Evolutionary conservation across 257 asterid species (phyloP).

Genomic region (Ilex aquifolium): DNA sequence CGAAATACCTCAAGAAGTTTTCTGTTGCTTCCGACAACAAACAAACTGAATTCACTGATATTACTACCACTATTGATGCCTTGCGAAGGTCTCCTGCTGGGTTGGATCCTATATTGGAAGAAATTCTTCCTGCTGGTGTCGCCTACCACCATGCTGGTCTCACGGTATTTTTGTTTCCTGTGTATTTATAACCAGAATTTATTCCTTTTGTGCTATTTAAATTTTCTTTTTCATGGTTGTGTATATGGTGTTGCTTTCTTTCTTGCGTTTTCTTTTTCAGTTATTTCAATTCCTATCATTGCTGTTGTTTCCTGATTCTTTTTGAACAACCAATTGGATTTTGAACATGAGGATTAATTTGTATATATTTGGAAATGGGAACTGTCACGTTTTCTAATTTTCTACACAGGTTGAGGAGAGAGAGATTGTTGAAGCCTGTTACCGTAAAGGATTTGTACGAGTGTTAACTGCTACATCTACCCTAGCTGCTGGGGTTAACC

Average conservation of each 20-base stretch:
- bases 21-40: constrained; percentile 38
- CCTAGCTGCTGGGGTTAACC: constrained; percentile 97
- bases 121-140: constrained; percentile 92
- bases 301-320: constrained; percentile 1
- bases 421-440: constrained; percentile 92
- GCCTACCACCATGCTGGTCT: constrained; percentile 99
- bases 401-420: constrained; percentile 81
- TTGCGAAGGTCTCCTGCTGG: constrained; percentile 93
- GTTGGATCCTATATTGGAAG: constrained; percentile 84
- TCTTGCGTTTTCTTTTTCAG: neutral
- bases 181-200: neutral
- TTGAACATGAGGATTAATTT: neutral
- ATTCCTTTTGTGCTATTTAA: neutral
- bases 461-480: constrained; percentile 99
- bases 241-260: too few relatives aligned
- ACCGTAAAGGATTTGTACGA: constrained; percentile 95
- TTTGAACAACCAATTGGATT: neutral
- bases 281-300: neutral
- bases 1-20: constrained; percentile 64
- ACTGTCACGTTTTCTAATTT: constrained; percentile 5
- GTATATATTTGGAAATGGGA: too few relatives aligned
- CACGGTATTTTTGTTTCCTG: constrained; percentile 43
- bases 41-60: constrained; percentile 49
- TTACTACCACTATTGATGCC: constrained; percentile 66
- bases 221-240: neutral